Evolutionary conservation across 73 alveolate species (phyloP), one percentile per base, ranked within the genome.

Genomic region (Effrenium voratum): DNA sequence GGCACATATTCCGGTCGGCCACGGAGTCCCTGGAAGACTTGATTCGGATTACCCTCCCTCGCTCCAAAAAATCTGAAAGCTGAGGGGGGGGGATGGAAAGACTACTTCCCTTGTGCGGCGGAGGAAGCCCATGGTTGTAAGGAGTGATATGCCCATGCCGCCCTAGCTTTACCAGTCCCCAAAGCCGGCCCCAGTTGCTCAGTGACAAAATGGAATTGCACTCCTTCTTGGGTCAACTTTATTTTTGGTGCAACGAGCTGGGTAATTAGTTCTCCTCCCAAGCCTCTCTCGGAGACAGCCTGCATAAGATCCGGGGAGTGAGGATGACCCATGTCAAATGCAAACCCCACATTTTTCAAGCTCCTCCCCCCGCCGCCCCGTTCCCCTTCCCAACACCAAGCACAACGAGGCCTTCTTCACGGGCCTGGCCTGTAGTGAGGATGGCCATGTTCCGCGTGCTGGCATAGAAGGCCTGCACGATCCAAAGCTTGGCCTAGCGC

Each of bases 401-500:
- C 73, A 68, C 16, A 2, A 45, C 3, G 32, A 32, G 1, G 66
- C 12, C 0, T n/a, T n/a, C n/a, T n/a, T n/a, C n/a, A n/a, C n/a
- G n/a, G n/a, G n/a, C n/a, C 84, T 34, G 47, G 94, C 94, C 94
- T 86, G 94, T 86, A 1, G 94, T 88, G 49, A 88, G 95, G 26
- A 76, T 43, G 85, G 45, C 81, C 95, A 88, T 88, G 86, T 88
- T 88, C 30, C 95, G 95, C 0, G 95, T 88, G 95, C 85, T 88
- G 68, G 95, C 95, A 32, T 88, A 88, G 40, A 88, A 88, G 95
- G 95, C 95, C 24, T 52, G 83, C 70, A 88, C 95, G 68, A 70
- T 70, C 95, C 95, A 88, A 88, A 88, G 95, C 24, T 75, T 68
- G 13, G 95, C 95, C 95, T 86, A n/a, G n/a, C n/a, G n/a, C n/a